Conservation (phyloP, 768 basidiomycete genomes). For the Tephrocybe sp. region DNA sequence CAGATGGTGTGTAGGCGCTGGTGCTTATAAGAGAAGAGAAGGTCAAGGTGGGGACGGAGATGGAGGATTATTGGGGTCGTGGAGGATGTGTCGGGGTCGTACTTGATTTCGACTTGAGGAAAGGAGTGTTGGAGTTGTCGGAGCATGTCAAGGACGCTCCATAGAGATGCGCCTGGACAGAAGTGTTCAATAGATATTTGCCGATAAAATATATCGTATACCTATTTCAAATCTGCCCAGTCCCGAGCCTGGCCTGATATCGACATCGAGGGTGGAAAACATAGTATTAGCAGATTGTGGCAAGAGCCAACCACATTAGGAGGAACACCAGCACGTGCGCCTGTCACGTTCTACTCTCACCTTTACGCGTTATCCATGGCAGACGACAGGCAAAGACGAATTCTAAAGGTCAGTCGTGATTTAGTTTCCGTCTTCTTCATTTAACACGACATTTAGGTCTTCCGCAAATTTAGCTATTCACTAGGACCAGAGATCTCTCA, state of each 20-base stretch:
- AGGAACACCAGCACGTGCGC: constrained; percentile 10
- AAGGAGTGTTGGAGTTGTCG: constrained; percentile 65
- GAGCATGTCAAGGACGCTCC: constrained; percentile 71
- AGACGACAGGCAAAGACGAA: constrained; percentile 42
- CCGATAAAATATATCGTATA: constrained; percentile 19
- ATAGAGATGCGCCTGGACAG: constrained; percentile 65
- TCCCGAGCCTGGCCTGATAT: constrained; percentile 72
- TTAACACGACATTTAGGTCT: constrained; percentile 47
- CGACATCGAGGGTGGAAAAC: constrained; percentile 71
- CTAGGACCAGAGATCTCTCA: constrained; percentile 76
- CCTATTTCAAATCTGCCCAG: constrained; percentile 80
- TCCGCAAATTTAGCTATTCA: constrained; percentile 86
- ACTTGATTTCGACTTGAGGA: constrained; percentile 82
- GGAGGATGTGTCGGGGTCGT: constrained; percentile 67
- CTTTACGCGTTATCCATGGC: constrained; percentile 28
- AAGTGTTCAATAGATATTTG: not conserved
- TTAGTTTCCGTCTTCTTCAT: not conserved
- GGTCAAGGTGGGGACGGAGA: constrained; percentile 76
- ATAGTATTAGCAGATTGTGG: constrained; percentile 28
- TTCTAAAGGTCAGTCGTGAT: constrained; percentile 39
- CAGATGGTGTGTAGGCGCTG: constrained; percentile 81
- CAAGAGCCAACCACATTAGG: constrained; percentile 13
- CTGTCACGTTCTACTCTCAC: constrained; percentile 1
- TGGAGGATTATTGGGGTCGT: constrained; percentile 77
- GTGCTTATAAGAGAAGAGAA: constrained; percentile 78